Evolutionary conservation across 2,329 filamentous ascomycete genomes (phyloP).

Genomic region (Sarocladium brachiariae): DNA sequence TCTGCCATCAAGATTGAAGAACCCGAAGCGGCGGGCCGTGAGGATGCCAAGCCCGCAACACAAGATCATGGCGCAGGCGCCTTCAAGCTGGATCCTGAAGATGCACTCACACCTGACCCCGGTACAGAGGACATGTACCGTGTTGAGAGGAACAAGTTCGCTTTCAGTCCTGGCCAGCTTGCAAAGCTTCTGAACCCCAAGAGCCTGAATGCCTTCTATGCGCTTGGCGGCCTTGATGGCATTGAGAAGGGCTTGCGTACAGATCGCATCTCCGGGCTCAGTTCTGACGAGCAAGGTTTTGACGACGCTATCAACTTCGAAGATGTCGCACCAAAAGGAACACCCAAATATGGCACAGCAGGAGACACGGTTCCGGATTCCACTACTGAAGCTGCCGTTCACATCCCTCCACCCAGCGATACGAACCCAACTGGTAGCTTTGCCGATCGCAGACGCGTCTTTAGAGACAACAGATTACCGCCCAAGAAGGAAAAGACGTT

Average conservation of each 20-base stretch:
- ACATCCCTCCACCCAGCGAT: constrained; percentile 19
- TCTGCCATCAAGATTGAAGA: constrained; percentile 10
- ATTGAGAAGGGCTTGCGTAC: constrained; percentile 68
- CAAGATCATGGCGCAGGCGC: constrained; percentile 11
- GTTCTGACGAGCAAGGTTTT: constrained; percentile 58
- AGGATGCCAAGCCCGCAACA: constrained; percentile 7
- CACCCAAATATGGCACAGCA: constrained; percentile 25
- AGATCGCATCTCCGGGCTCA: constrained; percentile 57
- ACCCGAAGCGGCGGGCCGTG: constrained; percentile 12
- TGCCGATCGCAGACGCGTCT: constrained; percentile 57
- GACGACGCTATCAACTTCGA: constrained; percentile 63
- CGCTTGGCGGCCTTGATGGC: constrained; percentile 64
- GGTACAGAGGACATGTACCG: constrained; percentile 67
- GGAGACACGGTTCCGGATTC: constrained; percentile 25
- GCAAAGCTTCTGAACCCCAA: constrained; percentile 77
- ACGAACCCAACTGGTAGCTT: constrained; percentile 17
- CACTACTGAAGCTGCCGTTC: constrained; percentile 18
- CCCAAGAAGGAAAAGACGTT: constrained; percentile 59
- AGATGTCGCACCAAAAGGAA: constrained; percentile 40
- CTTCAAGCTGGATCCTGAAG: constrained; percentile 19
- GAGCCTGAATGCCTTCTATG: constrained; percentile 66
- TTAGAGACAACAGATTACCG: constrained; percentile 57
- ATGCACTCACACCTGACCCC: constrained; percentile 46
- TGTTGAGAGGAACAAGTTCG: constrained; percentile 62
- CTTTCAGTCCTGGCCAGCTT: constrained; percentile 65